Percentiles rank a stretch among this genome's conserved stretches.
phyloP scores from a whole-genome alignment of 345 rosid genomes.

The Lepidium sativum region DNA sequence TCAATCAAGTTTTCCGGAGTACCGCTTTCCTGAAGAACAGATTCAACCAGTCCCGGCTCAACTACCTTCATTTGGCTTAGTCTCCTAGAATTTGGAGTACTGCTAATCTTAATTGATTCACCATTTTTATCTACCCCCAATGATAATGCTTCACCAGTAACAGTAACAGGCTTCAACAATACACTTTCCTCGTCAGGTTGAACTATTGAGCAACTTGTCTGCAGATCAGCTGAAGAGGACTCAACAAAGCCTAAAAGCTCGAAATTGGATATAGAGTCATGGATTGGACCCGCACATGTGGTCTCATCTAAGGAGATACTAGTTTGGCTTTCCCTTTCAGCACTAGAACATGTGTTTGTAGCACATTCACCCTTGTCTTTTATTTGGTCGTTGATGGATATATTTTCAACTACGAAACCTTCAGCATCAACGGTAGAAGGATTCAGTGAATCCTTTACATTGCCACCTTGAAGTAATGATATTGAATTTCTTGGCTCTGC shows the following conservation, averaged over 20 bases:
- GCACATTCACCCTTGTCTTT: slow-evolving; percentile 19
- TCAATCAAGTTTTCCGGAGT: slow-evolving; percentile 1
- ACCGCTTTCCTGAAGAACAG: slow-evolving; percentile 3
- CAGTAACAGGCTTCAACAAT: slow-evolving; percentile 18
- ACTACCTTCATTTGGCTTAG: background rate
- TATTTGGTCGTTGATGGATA: slow-evolving; percentile 9
- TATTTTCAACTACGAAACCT: slow-evolving; percentile 9
- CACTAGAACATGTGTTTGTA: slow-evolving; percentile 18
- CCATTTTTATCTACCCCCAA: slow-evolving; percentile 4
- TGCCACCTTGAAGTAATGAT: slow-evolving; percentile 4
- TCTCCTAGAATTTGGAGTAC: slow-evolving; percentile 10
- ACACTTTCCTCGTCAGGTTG: slow-evolving; percentile 5
- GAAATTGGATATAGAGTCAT: slow-evolving; percentile 5
- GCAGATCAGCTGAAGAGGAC: slow-evolving; percentile 13
- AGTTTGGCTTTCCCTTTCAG: slow-evolving; percentile 18
- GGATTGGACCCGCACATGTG: background rate
- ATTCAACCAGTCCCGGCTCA: slow-evolving; percentile 13
- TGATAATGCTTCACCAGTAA: slow-evolving; percentile 14
- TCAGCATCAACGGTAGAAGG: slow-evolving; percentile 1
- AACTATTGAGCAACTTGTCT: slow-evolving; percentile 1
- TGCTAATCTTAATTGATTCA: background rate
- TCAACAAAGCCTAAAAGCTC: slow-evolving; percentile 2
- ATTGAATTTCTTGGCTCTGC: slow-evolving; percentile 10
- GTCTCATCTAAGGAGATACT: slow-evolving; percentile 14
- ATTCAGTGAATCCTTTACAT: slow-evolving; percentile 7